These are phyloP conservation scores for Termitomyces titanicus DNA, from an alignment of 768 basidiomycete species.

Conservation along the genomic window DNA sequence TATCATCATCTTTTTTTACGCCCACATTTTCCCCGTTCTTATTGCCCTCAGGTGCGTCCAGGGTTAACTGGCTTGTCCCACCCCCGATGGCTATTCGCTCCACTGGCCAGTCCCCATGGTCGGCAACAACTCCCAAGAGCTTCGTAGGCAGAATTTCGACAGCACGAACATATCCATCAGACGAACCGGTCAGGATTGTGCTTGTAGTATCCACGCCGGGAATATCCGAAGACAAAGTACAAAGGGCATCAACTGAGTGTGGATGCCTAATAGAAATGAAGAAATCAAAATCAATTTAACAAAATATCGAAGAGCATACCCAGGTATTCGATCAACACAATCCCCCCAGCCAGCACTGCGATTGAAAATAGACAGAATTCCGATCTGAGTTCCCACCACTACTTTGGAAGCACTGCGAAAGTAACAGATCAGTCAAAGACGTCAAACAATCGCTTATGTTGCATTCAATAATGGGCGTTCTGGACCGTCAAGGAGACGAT, in stretches of 20 bases:
- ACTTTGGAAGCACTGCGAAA: constrained; percentile 65
- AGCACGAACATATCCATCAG: constrained; percentile 86
- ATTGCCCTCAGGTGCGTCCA: constrained; percentile 20
- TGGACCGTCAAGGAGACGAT: background rate
- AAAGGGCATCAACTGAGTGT: constrained; percentile 85
- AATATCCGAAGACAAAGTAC: constrained; percentile 61
- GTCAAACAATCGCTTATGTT: background rate
- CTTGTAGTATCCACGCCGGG: constrained; percentile 59
- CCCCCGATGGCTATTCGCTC: constrained; percentile 73
- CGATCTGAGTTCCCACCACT: constrained; percentile 86
- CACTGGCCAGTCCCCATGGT: constrained; percentile 90
- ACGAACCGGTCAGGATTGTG: constrained; percentile 84
- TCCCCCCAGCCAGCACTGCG: constrained; percentile 85
- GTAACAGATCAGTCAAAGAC: constrained; percentile 9
- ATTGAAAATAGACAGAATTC: constrained; percentile 89
- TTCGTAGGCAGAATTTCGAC: constrained; percentile 88
- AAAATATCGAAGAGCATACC: constrained; percentile 44
- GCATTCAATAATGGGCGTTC: constrained; percentile 3
- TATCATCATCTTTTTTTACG: constrained; percentile 10
- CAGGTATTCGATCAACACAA: constrained; percentile 87
- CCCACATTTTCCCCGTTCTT: constrained; percentile 6
- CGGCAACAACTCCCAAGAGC: constrained; percentile 84
- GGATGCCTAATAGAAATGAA: constrained; percentile 64
- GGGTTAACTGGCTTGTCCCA: constrained; percentile 29
- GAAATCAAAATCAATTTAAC: background rate